Evolutionary conservation across 768 basidiomycete genomes (phyloP).

Genomic region (Daedalea quercina): DNA sequence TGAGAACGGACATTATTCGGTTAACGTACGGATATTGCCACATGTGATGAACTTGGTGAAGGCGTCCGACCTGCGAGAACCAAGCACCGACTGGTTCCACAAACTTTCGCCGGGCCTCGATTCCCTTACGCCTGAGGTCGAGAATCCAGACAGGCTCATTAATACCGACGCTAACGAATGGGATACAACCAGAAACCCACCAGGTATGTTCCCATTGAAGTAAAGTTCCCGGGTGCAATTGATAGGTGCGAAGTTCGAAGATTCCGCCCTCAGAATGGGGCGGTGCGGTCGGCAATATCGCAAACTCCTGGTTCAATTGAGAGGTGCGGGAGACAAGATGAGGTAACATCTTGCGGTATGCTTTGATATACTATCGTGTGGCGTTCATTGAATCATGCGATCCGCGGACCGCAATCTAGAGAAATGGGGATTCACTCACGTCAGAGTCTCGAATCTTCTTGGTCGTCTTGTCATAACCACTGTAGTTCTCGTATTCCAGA

Average conservation of each 20-base stretch:
- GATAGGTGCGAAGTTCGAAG: constrained; percentile 90
- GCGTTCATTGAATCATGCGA: not conserved
- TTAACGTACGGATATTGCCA: constrained; percentile 88
- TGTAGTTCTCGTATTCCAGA: constrained; percentile 91
- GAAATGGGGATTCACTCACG: constrained; percentile 36
- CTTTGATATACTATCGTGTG: constrained; percentile 47
- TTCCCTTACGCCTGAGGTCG: constrained; percentile 89
- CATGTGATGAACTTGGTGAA: constrained; percentile 90
- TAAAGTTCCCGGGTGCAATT: constrained; percentile 80
- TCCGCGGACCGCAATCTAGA: not conserved
- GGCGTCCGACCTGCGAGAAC: constrained; percentile 82
- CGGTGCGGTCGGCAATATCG: constrained; percentile 88
- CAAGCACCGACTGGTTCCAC: constrained; percentile 86
- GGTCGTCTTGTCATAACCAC: constrained; percentile 76
- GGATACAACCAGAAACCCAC: constrained; percentile 32
- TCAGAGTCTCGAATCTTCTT: constrained; percentile 55
- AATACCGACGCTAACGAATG: not conserved
- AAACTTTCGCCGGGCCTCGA: constrained; percentile 87
- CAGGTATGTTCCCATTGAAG: constrained; percentile 95
- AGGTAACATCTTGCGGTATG: constrained; percentile 73
- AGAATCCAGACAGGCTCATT: no score
- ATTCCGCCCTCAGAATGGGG: constrained; percentile 84
- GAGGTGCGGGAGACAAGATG: constrained; percentile 63
- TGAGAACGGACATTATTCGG: constrained; percentile 2
- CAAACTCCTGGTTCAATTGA: constrained; percentile 90